Evolutionary conservation across 768 basidiomycete genomes (phyloP).

Genomic region (Mrakia blollopis): DNA sequence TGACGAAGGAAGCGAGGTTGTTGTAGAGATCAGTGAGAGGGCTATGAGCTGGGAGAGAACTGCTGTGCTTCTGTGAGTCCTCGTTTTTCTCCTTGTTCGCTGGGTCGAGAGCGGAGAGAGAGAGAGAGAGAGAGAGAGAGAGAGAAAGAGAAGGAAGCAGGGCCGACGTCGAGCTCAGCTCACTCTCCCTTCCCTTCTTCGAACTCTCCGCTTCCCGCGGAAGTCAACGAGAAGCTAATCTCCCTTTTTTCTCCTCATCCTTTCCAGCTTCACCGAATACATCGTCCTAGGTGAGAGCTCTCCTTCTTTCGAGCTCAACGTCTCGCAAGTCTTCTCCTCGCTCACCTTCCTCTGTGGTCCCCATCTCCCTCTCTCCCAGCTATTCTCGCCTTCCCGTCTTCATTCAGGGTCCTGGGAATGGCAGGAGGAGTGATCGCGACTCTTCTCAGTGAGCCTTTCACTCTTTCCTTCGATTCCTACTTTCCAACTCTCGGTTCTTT

Average conservation of each 20-base stretch:
- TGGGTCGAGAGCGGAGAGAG: neutral
- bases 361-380: neutral
- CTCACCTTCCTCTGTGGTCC: neutral
- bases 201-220: too few relatives aligned
- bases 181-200: neutral
- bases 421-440: conserved; percentile 35
- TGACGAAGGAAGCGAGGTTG: conserved; percentile 1
- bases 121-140: neutral
- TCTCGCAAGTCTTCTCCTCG: neutral
- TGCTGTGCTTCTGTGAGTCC: conserved; percentile 19
- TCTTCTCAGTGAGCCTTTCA: neutral
- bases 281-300: conserved; percentile 34
- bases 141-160: neutral
- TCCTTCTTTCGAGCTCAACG: neutral
- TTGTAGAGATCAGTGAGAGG: conserved; percentile 17
- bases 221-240: neutral
- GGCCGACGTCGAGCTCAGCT: neutral
- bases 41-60: conserved; percentile 28
- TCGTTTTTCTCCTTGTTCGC: neutral
- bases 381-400: conserved; percentile 37
- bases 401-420: conserved; percentile 24
- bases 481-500: too few relatives aligned
- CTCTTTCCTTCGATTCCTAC: too few relatives aligned
- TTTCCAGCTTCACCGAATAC: conserved; percentile 32
- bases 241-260: neutral